Percentiles rank a stretch among this genome's conserved stretches.
Conservation (phyloP, 2,329 filamentous ascomycete genomes). For the Pseudocercospora fijiensis region DNA sequence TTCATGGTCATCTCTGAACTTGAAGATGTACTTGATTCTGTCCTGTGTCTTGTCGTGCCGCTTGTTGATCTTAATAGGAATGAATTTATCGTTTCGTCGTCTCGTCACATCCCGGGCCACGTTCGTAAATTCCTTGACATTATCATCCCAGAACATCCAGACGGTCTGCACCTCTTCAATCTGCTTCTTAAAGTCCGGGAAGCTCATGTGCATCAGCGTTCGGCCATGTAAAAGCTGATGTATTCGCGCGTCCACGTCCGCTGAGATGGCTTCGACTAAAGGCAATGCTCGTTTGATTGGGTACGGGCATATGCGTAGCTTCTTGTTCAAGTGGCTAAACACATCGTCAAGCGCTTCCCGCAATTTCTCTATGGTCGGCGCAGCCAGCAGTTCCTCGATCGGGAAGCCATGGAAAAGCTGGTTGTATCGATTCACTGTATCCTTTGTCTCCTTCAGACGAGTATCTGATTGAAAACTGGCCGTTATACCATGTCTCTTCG, state of each 20-base stretch:
- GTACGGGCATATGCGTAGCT: conserved; percentile 93
- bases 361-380: conserved; percentile 82
- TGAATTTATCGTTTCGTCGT: conserved; percentile 94
- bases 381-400: conserved; percentile 88
- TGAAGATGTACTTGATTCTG: conserved; percentile 87
- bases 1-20: conserved; percentile 95
- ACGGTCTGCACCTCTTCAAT: conserved; percentile 83
- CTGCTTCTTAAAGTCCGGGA: conserved; percentile 80
- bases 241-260: conserved; percentile 81
- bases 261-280: conserved; percentile 95
- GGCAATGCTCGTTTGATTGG: conserved; percentile 87
- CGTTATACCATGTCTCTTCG: conserved; percentile 95
- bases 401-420: conserved; percentile 98
- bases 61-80: conserved; percentile 92
- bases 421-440: conserved; percentile 97
- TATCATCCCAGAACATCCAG: conserved; percentile 91
- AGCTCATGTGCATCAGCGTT: conserved; percentile 87
- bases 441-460: conserved; percentile 90
- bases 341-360: conserved; percentile 86
- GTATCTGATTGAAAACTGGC: conserved; percentile 97
- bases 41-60: conserved; percentile 87
- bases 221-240: conserved; percentile 83
- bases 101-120: conserved; percentile 93
- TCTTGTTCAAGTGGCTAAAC: conserved; percentile 95
- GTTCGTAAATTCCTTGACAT: conserved; percentile 96